These are phyloP conservation scores for Blastobotrys buckinghamii DNA, from an alignment of 1,139 yeast species.

Conservation along the genomic window DNA sequence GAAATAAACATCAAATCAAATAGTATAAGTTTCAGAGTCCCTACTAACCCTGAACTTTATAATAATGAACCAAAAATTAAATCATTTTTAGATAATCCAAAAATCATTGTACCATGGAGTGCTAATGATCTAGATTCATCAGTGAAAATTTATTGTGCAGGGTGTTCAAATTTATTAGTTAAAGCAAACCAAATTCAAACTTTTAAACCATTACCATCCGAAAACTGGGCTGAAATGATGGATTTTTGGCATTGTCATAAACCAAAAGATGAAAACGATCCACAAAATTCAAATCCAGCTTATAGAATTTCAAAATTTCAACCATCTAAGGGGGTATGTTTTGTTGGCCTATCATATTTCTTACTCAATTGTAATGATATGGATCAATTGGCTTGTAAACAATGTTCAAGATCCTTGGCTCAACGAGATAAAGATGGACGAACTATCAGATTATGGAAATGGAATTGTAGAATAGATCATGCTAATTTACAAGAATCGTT, in stretches of 20 bases:
- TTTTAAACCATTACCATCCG: conserved; percentile 74
- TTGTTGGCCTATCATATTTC: conserved; percentile 57
- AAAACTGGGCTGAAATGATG: conserved; percentile 92
- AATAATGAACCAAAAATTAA: neutral
- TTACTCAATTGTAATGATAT: conserved; percentile 36
- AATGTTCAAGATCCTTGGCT: conserved; percentile 18
- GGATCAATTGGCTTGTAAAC: conserved; percentile 12
- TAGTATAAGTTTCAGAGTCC: conserved; percentile 21
- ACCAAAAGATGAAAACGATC: conserved; percentile 42
- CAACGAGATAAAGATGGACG: conserved; percentile 13
- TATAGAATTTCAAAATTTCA: conserved; percentile 35
- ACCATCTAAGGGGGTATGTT: conserved; percentile 42
- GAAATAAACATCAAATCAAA: conserved; percentile 12
- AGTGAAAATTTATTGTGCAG: conserved; percentile 9
- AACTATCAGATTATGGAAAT: conserved; percentile 47
- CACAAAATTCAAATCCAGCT: conserved; percentile 22
- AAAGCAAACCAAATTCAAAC: conserved; percentile 11
- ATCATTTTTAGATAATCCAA: conserved; percentile 14
- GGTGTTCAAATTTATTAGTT: conserved; percentile 12
- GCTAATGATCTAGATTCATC: conserved; percentile 14
- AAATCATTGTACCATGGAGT: conserved; percentile 21
- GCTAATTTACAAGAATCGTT: conserved; percentile 18
- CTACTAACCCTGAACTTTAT: conserved; percentile 21
- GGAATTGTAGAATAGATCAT: conserved; percentile 44
- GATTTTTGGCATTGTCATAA: conserved; percentile 96